Percentiles rank a stretch among this genome's conserved stretches.
Evolutionary conservation across 2,329 filamentous ascomycete species (phyloP).

Genomic region (Didymella arachidicola): DNA sequence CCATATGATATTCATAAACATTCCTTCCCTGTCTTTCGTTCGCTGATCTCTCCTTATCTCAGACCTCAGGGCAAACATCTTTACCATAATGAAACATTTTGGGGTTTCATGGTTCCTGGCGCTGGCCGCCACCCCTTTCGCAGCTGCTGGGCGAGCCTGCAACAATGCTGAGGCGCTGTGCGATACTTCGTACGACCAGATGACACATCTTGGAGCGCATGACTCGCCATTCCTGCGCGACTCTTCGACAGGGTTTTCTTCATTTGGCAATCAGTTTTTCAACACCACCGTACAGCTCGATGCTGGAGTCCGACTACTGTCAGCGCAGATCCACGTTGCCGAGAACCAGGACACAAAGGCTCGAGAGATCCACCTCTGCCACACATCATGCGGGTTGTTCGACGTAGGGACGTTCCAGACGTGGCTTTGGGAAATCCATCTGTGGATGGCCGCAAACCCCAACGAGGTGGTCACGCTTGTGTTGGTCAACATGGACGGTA

Average conservation of each 20-base stretch:
- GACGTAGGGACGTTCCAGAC: slow-evolving; percentile 70
- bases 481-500: slow-evolving; percentile 71
- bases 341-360: slow-evolving; percentile 49
- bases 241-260: slow-evolving; percentile 63
- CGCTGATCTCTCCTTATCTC: background rate
- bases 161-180: slow-evolving; percentile 81
- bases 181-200: slow-evolving; percentile 69
- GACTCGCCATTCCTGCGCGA: slow-evolving; percentile 75
- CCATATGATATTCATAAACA: slow-evolving; percentile 1
- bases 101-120: slow-evolving; percentile 16
- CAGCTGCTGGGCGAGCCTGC: slow-evolving; percentile 59
- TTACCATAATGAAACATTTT: slow-evolving; percentile 13
- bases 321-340: slow-evolving; percentile 71
- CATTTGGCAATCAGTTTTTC: slow-evolving; percentile 74
- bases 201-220: slow-evolving; percentile 79
- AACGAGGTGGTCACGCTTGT: slow-evolving; percentile 77
- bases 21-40: background rate
- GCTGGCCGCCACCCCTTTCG: slow-evolving; percentile 19
- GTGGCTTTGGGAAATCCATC: slow-evolving; percentile 69
- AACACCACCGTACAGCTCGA: slow-evolving; percentile 74
- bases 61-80: background rate
- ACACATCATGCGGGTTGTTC: slow-evolving; percentile 69
- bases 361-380: slow-evolving; percentile 68
- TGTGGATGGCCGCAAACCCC: slow-evolving; percentile 71
- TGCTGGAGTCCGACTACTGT: slow-evolving; percentile 74